A percentile compares a stretch with the other conserved stretches of the same genome.
Conservation (phyloP, 2,329 filamentous ascomycete genomes). For the Geosmithia putterillii region DNA sequence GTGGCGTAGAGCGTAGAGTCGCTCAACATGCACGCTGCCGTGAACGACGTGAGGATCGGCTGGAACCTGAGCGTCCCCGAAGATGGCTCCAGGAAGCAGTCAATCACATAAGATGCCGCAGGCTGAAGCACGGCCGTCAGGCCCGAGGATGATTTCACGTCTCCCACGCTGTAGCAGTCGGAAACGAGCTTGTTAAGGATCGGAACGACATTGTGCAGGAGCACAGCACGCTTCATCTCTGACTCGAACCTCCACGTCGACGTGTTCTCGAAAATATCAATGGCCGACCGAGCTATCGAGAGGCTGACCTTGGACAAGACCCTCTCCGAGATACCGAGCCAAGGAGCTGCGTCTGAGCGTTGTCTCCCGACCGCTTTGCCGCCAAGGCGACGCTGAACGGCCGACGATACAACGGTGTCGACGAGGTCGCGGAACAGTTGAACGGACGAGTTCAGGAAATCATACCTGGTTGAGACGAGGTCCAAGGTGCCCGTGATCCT, state of each 20-base stretch:
- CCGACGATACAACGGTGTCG: slow-evolving; percentile 59
- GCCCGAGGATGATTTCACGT: slow-evolving; percentile 30
- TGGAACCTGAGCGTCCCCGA: slow-evolving; percentile 63
- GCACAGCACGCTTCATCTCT: slow-evolving; percentile 52
- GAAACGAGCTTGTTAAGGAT: slow-evolving; percentile 61
- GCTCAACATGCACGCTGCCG: slow-evolving; percentile 32
- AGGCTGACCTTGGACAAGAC: slow-evolving; percentile 59
- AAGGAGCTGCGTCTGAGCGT: slow-evolving; percentile 36
- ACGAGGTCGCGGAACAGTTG: slow-evolving; percentile 64
- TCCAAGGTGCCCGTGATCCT: slow-evolving; percentile 75
- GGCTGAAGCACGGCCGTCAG: slow-evolving; percentile 53
- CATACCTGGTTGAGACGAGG: slow-evolving; percentile 61
- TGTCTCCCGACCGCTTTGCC: slow-evolving; percentile 34
- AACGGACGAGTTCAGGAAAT: slow-evolving; percentile 63
- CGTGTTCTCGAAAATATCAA: slow-evolving; percentile 79
- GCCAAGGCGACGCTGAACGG: slow-evolving; percentile 51
- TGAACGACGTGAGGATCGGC: slow-evolving; percentile 60
- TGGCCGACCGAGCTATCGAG: slow-evolving; percentile 60
- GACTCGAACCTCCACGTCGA: slow-evolving; percentile 73
- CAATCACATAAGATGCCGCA: slow-evolving; percentile 63
- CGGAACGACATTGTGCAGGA: slow-evolving; percentile 55
- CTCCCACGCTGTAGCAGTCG: slow-evolving; percentile 65
- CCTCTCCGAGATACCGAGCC: slow-evolving; percentile 67
- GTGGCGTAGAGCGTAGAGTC: slow-evolving; percentile 50
- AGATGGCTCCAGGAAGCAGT: slow-evolving; percentile 62